phyloP scores from a whole-genome alignment of 129 eudicot species.

The Artemisia annua region DNA sequence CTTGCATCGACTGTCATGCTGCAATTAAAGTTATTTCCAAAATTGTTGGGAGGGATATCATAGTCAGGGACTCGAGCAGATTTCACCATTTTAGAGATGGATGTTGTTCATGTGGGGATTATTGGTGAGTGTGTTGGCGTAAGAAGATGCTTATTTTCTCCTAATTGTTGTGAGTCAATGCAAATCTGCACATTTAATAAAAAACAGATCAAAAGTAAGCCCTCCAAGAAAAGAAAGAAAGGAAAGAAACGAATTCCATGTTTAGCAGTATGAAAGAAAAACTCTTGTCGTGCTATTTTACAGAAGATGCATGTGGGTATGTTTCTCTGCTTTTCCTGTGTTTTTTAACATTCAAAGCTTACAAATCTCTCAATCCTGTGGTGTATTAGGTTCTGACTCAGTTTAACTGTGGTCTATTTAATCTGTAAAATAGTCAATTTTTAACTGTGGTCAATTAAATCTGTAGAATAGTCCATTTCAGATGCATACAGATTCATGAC shows the following conservation, averaged over 20 bases:
- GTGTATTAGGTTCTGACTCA: background rate
- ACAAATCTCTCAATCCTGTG: background rate
- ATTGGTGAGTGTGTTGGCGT: slow-evolving; percentile 25
- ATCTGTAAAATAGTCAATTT: background rate
- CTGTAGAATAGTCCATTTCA: background rate
- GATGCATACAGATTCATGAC: background rate
- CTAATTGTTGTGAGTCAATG: no score
- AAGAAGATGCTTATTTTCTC: no score
- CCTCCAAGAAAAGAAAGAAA: no score
- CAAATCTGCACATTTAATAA: no score
- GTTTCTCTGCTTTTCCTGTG: background rate
- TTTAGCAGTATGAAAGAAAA: background rate
- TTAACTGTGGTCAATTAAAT: background rate
- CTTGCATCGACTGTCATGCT: slow-evolving; percentile 61
- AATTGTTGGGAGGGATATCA: slow-evolving; percentile 49
- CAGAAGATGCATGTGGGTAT: background rate
- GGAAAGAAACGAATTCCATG: no score
- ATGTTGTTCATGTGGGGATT: slow-evolving; percentile 41
- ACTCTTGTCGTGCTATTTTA: background rate
- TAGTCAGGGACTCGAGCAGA: slow-evolving; percentile 54
- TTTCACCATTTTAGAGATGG: slow-evolving; percentile 59
- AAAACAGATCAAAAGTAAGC: no score
- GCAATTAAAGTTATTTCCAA: slow-evolving; percentile 55
- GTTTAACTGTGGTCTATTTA: background rate
- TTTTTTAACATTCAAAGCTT: background rate